Evolutionary conservation across 352 stramenopile species (phyloP), one percentile per base, ranked within the genome.

Genomic region (Elongisporangium undulatum): DNA sequence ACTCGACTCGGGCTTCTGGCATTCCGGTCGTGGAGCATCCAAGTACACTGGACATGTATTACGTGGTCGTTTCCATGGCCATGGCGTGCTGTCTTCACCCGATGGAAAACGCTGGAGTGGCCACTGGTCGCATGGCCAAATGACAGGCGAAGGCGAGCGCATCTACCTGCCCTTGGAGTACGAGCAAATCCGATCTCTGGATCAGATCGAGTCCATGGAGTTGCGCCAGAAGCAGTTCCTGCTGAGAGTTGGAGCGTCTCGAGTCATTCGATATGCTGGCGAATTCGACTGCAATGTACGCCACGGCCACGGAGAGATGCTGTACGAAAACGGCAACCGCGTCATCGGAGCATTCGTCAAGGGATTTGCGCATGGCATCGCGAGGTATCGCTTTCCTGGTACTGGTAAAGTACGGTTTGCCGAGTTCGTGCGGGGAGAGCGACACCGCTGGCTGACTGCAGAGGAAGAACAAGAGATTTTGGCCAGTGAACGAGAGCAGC

Each of bases 51-150:
- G 85, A 22, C 49, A 51, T 9, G 68, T 93, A 7, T 21, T 79
- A n/a, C 71, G 82, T 9, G 78, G 80, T 10, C 53, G 58, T 4
- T 93, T 93, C 57, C 82, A 95, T 45, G 85, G 85, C 0, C 53
- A 72, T 5, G 85, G 85, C 21, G 60, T 53, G 29, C 54, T 95
- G 19, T 49, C 56, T 0, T 88, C 79, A 5, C 79, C 77, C 13
- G 81, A 91, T 55, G 79, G 79, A 4, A 82, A 77, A 23, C 41
- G 69, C 4, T 91, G 81, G 77, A 50, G 67, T 16, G 83, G 81
- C 19, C 19, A 73, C 8, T 93, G 81, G 83, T 21, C 49, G 0
- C 34, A 82, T 10, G 81, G 83, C 1, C 71, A 79, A 41, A 71
- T 90, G n/a, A 61, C 78, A 48, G 81, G 81, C 13, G 8, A 57